phyloP scores from a whole-genome alignment of 2,329 filamentous ascomycete genomes.

The Nectriaceae sp. region DNA sequence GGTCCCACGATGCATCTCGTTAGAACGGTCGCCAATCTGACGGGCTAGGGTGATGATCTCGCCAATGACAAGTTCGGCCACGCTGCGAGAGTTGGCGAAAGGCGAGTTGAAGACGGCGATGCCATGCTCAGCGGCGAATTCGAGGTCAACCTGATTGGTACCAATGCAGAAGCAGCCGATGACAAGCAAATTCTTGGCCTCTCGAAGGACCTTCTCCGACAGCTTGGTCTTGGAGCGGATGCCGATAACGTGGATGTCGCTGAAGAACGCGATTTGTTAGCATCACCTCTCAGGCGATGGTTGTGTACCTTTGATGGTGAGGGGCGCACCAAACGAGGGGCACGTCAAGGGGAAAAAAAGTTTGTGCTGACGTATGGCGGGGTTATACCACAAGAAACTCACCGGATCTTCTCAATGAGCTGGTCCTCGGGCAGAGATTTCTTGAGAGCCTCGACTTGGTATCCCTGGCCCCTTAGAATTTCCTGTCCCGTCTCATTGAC shows the following conservation, averaged over 20 bases:
- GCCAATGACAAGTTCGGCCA: conserved; percentile 92
- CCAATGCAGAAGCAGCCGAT: conserved; percentile 99
- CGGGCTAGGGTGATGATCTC: conserved; percentile 92
- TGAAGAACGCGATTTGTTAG: conserved; percentile 37
- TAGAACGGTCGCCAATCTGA: conserved; percentile 89
- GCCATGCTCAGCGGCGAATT: conserved; percentile 78
- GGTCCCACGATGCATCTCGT: conserved; percentile 87
- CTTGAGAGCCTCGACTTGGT: conserved; percentile 93
- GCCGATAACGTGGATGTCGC: conserved; percentile 94
- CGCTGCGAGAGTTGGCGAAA: conserved; percentile 95
- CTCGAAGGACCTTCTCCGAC: conserved; percentile 77
- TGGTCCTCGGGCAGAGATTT: conserved; percentile 87
- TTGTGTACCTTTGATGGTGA: conserved; percentile 4
- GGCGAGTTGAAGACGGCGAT: conserved; percentile 99
- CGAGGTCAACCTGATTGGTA: conserved; percentile 90
- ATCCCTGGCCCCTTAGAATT: conserved; percentile 82
- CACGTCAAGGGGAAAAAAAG: background rate
- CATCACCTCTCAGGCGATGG: conserved; percentile 20
- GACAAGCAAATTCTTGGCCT: conserved; percentile 93
- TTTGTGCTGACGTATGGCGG: conserved; percentile 11
- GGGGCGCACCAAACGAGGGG: conserved; percentile 8
- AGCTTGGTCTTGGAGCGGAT: conserved; percentile 98
- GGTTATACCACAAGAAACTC: too few relatives aligned
- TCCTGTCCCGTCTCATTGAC: conserved; percentile 88
- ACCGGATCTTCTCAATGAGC: conserved; percentile 96